Base-by-base conservation (phyloP, 1,139 yeast genomes). In the Hansenula anomala region DNA sequence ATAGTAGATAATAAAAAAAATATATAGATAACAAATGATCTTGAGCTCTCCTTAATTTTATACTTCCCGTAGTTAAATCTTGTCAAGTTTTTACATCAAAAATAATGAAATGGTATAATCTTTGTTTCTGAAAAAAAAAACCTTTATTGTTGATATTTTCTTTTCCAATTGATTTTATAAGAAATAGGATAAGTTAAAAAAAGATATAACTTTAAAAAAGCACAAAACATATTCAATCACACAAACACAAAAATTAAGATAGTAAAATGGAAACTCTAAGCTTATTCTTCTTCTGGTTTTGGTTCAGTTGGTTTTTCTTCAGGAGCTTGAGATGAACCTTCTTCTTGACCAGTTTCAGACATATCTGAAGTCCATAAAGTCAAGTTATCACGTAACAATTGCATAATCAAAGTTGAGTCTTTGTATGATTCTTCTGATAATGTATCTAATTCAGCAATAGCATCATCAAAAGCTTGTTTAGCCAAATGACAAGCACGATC, bases 401-500 rank as follows among this genome's bases (percentile, higher is more conserved):
- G 97, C 97, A 92, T 92, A 64, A 92, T 92, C 67, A 92, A 80
- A 55, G 97, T 90, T 49, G 97, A 89, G 69, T 92, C 98, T 72
- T 90, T 90, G 80, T 90, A 90, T 52, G 96, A 87, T 71, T 92
- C 97, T 73, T 92, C 97, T 37, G 96, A 86, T 61, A 92, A 77
- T 52, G 97, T 87, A 72, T 92, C 97, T 65, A 92, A 80, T 72
- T 92, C 98, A 54, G 97, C 96, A 65, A 92, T 95, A 49, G 98
- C 98, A 63, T 92, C 98, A 65, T 92, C 97, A 58, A 92, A 92
- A 38, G 98, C 97, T 74, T 90, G 96, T 69, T 92, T 92, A 57
- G 98, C 98, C 68, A 92, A 78, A 64, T 89, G 96, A 66, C 98
- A 92, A 54, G 98, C 98, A 66, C 95, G 88, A 67, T 89, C 97